phyloP scores from a whole-genome alignment of 202 grass and related monocot genomes.

The Panicum virgatum region DNA sequence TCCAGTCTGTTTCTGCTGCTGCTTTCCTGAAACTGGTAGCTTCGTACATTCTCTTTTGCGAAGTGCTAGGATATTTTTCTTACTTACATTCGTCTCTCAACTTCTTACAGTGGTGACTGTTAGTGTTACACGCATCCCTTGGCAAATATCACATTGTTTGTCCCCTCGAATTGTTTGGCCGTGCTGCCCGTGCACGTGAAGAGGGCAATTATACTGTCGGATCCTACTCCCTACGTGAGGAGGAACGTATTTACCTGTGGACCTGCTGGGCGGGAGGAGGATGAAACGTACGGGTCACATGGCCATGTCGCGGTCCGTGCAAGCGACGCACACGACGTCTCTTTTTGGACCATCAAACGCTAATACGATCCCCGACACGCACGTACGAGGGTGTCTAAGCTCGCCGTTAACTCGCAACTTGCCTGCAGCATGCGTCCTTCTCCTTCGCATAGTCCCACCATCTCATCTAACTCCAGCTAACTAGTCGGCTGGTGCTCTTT shows the following conservation, averaged over 20 bases:
- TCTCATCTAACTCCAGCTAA: neutral
- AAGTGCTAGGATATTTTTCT: neutral
- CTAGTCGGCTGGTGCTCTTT: neutral
- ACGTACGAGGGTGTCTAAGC: conserved; percentile 13
- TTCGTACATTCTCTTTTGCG: neutral
- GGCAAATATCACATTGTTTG: neutral
- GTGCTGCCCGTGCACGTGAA: conserved; percentile 37
- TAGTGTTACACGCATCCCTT: neutral
- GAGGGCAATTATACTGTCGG: neutral
- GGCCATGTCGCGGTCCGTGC: neutral
- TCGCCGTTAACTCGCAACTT: conserved; percentile 31
- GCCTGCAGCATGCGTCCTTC: neutral
- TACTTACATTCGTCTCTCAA: neutral
- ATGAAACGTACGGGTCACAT: neutral
- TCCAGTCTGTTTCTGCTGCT: neutral
- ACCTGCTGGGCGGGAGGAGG: neutral
- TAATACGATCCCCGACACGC: neutral
- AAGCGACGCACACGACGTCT: neutral
- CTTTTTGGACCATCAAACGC: neutral
- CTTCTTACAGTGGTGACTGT: neutral
- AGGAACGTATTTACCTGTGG: neutral
- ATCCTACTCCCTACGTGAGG: neutral
- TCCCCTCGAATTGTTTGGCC: neutral
- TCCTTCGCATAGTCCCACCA: neutral
- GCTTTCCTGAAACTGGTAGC: neutral